Base-by-base conservation (phyloP, 176 grass and related monocot genomes). In the Bromus sterilis region DNA sequence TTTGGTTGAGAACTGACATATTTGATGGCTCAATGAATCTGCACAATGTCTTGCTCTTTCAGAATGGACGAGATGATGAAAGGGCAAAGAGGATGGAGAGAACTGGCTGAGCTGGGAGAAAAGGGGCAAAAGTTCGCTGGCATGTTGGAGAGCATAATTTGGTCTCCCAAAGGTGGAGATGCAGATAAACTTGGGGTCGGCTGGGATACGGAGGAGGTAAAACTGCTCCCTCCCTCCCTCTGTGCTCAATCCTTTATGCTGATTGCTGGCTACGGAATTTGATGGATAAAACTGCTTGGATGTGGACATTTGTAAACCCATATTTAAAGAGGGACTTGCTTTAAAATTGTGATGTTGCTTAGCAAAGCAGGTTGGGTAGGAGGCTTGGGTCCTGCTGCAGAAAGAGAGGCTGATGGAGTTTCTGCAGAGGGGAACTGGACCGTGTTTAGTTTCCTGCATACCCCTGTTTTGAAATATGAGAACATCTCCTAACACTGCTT, bases 11-110 rank as follows among this genome's bases (percentile, higher is more conserved):
- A 74, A 48, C 20, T 66, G 44, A 7, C 3, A 63, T 74, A 28
- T 71, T 73, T 86, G 55, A 46, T 65, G 46, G 11, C 37, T 82
- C 28, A 25, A 30, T 86, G 72, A 74, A 29, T 46, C 42, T 56
- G 56, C 26, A 28, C 48, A 33, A 62, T 13, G 41, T 69, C 53
- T 78, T 60, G 23, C 60, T 80, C 59, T 82, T 87, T 84, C 85
- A 99, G 96, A 82, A 95, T 99, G 91, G 96, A 99, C 63, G 96
- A 95, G 74, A 99, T 99, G 96, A 99, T 99, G 96, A 88, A 90
- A 90, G 96, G 96, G 39, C 93, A 99, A 41, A 90, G 93, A 79
- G 96, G 96, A 21, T 99, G 96, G 96, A 99, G 93, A 88, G 96
- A 99, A 80, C 74, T 99, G 25, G 78, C 78, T 58, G 71, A 89